A percentile compares a stretch with the other conserved stretches of the same genome.
These are phyloP conservation scores for Trichosporon inkin DNA, from an alignment of 1,284 basidiomycete genomes.

Conservation along the genomic window DNA sequence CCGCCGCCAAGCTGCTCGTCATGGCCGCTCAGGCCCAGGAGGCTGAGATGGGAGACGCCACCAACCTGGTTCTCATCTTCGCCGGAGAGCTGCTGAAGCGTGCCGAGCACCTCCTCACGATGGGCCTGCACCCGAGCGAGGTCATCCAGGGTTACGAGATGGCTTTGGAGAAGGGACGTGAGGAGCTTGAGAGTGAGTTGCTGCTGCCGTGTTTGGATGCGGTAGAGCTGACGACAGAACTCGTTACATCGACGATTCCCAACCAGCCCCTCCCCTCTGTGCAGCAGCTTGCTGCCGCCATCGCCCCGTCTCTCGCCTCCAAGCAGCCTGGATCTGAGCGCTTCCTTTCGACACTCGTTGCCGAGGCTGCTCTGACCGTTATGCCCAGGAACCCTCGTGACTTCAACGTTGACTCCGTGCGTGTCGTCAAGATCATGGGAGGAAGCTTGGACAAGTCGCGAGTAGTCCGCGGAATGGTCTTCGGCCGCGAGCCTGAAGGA, in stretches of 20 bases:
- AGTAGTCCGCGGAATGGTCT: slow-evolving; percentile 97
- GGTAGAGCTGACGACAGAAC: slow-evolving; percentile 39
- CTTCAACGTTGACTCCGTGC: slow-evolving; percentile 97
- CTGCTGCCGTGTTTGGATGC: slow-evolving; percentile 26
- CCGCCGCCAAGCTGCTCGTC: slow-evolving; percentile 92
- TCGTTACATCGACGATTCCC: slow-evolving; percentile 32
- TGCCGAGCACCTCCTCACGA: slow-evolving; percentile 84
- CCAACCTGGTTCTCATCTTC: slow-evolving; percentile 91
- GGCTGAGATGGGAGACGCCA: slow-evolving; percentile 96
- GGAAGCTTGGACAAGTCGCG: slow-evolving; percentile 75
- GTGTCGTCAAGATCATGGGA: slow-evolving; percentile 98
- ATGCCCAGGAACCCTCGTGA: slow-evolving; percentile 84
- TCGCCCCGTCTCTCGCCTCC: slow-evolving; percentile 88
- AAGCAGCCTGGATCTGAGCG: slow-evolving; percentile 97
- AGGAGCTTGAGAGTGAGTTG: slow-evolving; percentile 88
- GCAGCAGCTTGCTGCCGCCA: slow-evolving; percentile 69
- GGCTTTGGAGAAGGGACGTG: slow-evolving; percentile 76
- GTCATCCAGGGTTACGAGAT: slow-evolving; percentile 94
- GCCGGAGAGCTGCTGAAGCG: slow-evolving; percentile 94
- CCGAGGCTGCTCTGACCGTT: slow-evolving; percentile 84
- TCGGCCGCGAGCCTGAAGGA: slow-evolving; percentile 90
- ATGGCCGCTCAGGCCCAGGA: slow-evolving; percentile 98
- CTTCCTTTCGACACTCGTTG: slow-evolving; percentile 73
- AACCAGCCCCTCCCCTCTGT: slow-evolving; percentile 70
- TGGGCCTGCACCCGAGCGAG: slow-evolving; percentile 95